Evolutionary conservation across 1,139 yeast species (phyloP).

Genomic region (Saccharomyces hybrid): DNA sequence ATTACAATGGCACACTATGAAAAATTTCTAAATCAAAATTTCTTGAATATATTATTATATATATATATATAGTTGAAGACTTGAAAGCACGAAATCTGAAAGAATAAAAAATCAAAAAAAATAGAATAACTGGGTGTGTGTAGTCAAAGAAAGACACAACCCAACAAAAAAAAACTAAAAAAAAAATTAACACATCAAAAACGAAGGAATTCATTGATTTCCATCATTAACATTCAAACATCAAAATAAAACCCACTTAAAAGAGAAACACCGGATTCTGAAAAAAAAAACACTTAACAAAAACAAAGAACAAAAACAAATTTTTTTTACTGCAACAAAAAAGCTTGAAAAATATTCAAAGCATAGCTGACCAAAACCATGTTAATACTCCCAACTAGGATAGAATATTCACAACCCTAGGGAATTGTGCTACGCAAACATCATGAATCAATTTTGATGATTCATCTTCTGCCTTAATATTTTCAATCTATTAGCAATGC

Average conservation of each 20-base stretch:
- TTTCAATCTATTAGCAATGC: conserved; percentile 62
- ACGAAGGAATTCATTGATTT: not conserved
- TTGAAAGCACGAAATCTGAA: not conserved
- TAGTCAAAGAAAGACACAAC: not conserved
- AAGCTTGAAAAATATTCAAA: not conserved
- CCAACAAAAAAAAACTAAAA: not conserved
- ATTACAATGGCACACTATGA: not conserved
- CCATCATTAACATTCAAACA: not conserved
- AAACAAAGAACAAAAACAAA: not conserved
- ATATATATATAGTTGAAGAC: not conserved
- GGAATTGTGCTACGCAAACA: not conserved
- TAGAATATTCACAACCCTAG: not conserved
- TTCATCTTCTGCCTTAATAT: conserved; percentile 39
- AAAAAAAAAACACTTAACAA: not conserved
- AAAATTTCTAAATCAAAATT: not conserved
- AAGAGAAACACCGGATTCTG: not conserved
- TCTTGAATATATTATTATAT: not conserved
- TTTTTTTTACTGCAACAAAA: not conserved
- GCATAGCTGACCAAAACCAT: not conserved
- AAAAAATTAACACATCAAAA: not conserved
- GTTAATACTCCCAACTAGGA: not conserved
- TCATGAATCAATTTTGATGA: conserved; percentile 1
- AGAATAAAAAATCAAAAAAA: not conserved
- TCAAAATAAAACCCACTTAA: not conserved
- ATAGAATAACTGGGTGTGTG: not conserved